Conservation (phyloP, 1,284 basidiomycete genomes). For the Moniliophthora roreri region DNA sequence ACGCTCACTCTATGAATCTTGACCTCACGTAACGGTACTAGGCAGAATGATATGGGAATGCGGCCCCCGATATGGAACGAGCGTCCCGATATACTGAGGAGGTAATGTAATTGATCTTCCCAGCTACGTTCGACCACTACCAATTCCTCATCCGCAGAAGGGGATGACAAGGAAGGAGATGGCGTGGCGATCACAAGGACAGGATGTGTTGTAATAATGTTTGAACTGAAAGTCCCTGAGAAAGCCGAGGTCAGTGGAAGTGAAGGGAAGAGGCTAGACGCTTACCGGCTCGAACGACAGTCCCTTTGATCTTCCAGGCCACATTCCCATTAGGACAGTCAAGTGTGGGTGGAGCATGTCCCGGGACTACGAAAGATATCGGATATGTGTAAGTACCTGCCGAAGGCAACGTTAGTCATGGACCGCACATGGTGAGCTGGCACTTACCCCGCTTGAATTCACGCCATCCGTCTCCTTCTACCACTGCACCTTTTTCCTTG, state of each 20-base stretch:
- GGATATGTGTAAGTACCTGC: constrained; percentile 93
- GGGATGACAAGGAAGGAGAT: neutral
- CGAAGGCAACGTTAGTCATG: too few species aligned
- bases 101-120: constrained; percentile 76
- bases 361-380: constrained; percentile 86
- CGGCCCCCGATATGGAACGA: constrained; percentile 83
- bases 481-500: too few species aligned
- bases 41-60: constrained; percentile 79
- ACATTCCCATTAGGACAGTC: constrained; percentile 69
- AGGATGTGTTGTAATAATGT: constrained; percentile 59
- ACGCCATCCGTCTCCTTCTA: too few species aligned
- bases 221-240: neutral
- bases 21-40: constrained; percentile 86
- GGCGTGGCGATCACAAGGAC: constrained; percentile 80
- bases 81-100: constrained; percentile 45
- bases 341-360: constrained; percentile 79
- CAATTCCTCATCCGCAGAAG: constrained; percentile 43
- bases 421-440: too few species aligned
- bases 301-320: constrained; percentile 1
- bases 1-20: constrained; percentile 80
- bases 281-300: constrained; percentile 47
- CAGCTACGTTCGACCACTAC: constrained; percentile 90
- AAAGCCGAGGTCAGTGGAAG: neutral
- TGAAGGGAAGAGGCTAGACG: neutral
- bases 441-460: too few species aligned